Conservation (phyloP, 306 rosid genomes). For the Cucumis melo region DNA sequence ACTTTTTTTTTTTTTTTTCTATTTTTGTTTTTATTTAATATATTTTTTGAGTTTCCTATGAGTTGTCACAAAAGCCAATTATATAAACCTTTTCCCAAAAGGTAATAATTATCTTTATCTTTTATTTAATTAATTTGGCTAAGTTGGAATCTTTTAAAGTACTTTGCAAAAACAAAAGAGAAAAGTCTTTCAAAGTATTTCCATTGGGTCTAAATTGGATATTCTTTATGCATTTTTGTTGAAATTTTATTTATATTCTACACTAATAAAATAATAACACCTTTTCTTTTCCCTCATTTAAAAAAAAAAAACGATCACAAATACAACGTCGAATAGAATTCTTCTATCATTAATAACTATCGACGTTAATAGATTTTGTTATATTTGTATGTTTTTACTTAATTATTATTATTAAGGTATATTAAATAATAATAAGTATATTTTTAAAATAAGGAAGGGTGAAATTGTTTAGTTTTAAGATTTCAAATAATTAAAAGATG, state of each 20-base stretch:
- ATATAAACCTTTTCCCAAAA: not conserved
- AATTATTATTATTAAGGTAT: too few species aligned
- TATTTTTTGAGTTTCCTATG: not conserved
- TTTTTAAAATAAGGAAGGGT: too few species aligned
- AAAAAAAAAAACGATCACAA: too few species aligned
- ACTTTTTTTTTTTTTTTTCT: not conserved
- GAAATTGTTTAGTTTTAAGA: too few species aligned
- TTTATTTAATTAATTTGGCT: not conserved
- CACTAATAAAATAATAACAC: not conserved
- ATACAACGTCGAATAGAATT: too few species aligned
- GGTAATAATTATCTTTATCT: not conserved
- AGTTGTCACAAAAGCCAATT: not conserved
- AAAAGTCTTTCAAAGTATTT: not conserved
- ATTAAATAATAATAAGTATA: too few species aligned
- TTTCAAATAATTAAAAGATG: too few species aligned
- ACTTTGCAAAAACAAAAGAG: not conserved
- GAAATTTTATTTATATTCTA: not conserved
- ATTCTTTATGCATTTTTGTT: not conserved
- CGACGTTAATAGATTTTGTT: too few species aligned
- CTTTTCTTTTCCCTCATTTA: not conserved
- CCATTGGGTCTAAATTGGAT: not conserved
- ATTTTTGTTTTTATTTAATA: too few species aligned
- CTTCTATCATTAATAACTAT: too few species aligned
- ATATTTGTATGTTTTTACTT: too few species aligned
- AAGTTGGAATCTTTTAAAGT: not conserved